Evolutionary conservation across 805 yeast genomes (phyloP).

Genomic region (Phaffomyces antillensis): DNA sequence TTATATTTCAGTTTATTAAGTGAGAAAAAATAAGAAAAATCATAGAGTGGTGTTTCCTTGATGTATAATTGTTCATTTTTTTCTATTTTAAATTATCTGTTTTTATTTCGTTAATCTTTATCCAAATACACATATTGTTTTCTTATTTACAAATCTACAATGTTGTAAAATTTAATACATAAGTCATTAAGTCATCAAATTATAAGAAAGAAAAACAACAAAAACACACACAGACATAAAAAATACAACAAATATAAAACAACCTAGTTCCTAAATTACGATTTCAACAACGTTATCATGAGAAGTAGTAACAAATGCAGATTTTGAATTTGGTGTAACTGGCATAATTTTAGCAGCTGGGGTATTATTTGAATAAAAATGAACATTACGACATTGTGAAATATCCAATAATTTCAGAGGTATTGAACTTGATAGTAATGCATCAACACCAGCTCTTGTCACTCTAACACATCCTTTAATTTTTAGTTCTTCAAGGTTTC

Average conservation of each 20-base stretch:
- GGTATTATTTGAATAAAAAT: conserved; percentile 51
- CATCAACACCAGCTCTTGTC: conserved; percentile 71
- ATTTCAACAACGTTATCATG: conserved; percentile 52
- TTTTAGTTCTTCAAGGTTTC: conserved; percentile 38
- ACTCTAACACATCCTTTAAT: conserved; percentile 71
- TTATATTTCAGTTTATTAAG: conserved; percentile 77
- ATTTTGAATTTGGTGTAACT: conserved; percentile 40
- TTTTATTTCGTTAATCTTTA: not conserved
- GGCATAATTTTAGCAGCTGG: conserved; percentile 49
- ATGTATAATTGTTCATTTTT: not conserved
- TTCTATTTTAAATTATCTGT: no score
- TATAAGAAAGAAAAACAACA: no score
- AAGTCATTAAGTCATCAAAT: conserved; percentile 5
- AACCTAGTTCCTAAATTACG: conserved; percentile 30
- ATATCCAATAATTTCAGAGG: conserved; percentile 49
- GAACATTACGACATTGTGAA: conserved; percentile 67
- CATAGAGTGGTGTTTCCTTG: not conserved
- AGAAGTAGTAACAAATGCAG: conserved; percentile 51
- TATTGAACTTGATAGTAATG: conserved; percentile 49
- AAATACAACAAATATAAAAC: no score
- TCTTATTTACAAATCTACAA: not conserved
- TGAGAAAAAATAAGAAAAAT: not conserved
- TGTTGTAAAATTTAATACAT: not conserved
- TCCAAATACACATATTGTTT: no score
- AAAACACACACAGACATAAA: not conserved